A percentile compares a stretch with the other conserved stretches of the same genome.
These are phyloP conservation scores for Penicillium fuscoglaucum DNA, from an alignment of 2,329 filamentous ascomycete genomes.

Conservation along the genomic window DNA sequence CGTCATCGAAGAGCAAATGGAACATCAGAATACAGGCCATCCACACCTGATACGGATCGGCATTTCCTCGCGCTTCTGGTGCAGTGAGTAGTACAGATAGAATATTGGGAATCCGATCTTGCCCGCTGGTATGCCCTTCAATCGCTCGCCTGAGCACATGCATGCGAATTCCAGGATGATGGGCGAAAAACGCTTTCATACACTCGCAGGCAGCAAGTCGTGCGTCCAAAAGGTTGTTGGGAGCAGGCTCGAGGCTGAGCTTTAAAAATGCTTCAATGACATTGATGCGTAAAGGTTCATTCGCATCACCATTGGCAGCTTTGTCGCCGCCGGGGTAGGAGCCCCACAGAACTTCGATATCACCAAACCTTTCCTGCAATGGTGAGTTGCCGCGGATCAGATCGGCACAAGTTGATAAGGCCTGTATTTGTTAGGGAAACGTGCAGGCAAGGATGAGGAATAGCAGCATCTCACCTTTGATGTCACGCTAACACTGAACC, in stretches of 20 bases:
- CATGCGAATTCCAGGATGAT: conserved; percentile 74
- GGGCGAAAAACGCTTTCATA: conserved; percentile 86
- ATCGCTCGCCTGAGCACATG: conserved; percentile 90
- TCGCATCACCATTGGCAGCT: conserved; percentile 42
- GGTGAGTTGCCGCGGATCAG: conserved; percentile 77
- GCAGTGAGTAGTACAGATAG: conserved; percentile 76
- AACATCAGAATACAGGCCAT: conserved; percentile 85
- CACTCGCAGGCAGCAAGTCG: conserved; percentile 85
- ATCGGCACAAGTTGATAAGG: conserved; percentile 81
- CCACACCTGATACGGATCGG: conserved; percentile 85
- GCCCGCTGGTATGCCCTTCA: conserved; percentile 74
- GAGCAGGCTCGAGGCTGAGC: conserved; percentile 68
- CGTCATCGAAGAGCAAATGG: conserved; percentile 79
- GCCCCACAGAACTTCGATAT: conserved; percentile 67
- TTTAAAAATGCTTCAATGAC: conserved; percentile 93
- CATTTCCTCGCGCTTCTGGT: conserved; percentile 58
- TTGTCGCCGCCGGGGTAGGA: conserved; percentile 24
- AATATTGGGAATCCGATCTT: conserved; percentile 84
- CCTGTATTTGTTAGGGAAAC: conserved; percentile 51
- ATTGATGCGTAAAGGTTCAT: conserved; percentile 67
- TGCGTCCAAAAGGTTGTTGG: conserved; percentile 70
- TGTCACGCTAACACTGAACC: conserved; percentile 73
- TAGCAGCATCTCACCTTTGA: conserved; percentile 63
- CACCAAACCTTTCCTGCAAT: conserved; percentile 86
- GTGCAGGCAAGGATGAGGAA: background rate